A percentile compares a stretch with the other conserved stretches of the same genome.
phyloP scores from a whole-genome alignment of 2,329 filamentous ascomycete species.

The Ophiostoma populinum region DNA sequence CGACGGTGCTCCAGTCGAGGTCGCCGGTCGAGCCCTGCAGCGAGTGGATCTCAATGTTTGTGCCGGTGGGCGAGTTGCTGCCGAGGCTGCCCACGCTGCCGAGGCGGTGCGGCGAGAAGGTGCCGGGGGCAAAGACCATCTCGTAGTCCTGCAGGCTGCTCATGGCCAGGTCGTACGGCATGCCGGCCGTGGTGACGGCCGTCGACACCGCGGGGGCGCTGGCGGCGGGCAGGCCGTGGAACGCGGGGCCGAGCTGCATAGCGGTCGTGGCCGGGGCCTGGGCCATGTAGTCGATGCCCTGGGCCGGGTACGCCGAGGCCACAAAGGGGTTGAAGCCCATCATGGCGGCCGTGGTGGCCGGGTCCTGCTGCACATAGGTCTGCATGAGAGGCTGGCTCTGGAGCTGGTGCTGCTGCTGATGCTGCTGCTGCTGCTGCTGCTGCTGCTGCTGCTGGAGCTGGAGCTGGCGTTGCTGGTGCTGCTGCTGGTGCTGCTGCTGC shows the following conservation, averaged over 20 bases:
- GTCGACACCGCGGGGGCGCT: constrained; percentile 25
- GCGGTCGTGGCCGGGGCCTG: constrained; percentile 37
- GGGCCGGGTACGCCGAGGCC: constrained; percentile 33
- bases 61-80: constrained; percentile 57
- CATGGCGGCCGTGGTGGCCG: constrained; percentile 21
- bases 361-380: constrained; percentile 39
- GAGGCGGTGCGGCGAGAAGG: constrained; percentile 20
- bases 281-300: constrained; percentile 42
- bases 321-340: constrained; percentile 35
- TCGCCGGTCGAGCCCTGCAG: constrained; percentile 61
- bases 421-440: constrained; percentile 15
- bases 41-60: constrained; percentile 73
- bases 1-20: constrained; percentile 54
- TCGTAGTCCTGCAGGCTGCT: constrained; percentile 71
- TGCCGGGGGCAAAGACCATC: constrained; percentile 23
- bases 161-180: constrained; percentile 47
- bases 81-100: constrained; percentile 25
- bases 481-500: constrained; percentile 30
- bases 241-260: constrained; percentile 44
- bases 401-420: constrained; percentile 19
- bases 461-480: constrained; percentile 24
- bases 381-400: constrained; percentile 31
- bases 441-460: constrained; percentile 24
- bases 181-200: constrained; percentile 32
- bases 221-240: constrained; percentile 38